Evolutionary conservation across 1,284 basidiomycete genomes (phyloP).

Genomic region (Athelia sp.): DNA sequence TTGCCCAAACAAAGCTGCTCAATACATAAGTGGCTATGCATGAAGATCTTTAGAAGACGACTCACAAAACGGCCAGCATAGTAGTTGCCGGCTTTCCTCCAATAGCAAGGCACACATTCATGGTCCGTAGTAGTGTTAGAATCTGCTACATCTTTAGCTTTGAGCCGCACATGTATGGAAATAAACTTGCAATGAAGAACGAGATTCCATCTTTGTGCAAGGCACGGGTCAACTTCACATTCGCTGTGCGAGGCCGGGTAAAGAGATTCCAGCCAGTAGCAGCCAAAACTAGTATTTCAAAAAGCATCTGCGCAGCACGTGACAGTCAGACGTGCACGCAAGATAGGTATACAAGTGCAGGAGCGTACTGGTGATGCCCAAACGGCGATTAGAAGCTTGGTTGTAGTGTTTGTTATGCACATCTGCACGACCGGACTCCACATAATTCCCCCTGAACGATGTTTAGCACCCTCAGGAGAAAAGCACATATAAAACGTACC

Average conservation of each 20-base stretch:
- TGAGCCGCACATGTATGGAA: neutral
- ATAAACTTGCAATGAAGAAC: neutral
- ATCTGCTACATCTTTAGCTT: neutral
- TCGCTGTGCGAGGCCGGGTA: neutral
- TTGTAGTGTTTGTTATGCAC: neutral
- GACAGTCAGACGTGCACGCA: neutral
- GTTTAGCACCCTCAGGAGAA: neutral
- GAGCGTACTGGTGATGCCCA: neutral
- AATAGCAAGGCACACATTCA: neutral
- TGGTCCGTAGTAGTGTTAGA: neutral
- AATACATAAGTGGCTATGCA: neutral
- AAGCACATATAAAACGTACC: neutral
- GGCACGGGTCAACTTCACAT: neutral
- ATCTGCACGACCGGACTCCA: neutral
- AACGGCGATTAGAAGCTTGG: neutral
- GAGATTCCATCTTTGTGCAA: neutral
- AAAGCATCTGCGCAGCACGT: neutral
- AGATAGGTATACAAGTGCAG: neutral
- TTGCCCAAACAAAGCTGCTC: conserved; percentile 5
- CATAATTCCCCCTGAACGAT: neutral
- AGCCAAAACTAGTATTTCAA: neutral
- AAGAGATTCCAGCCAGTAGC: neutral
- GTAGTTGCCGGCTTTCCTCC: neutral
- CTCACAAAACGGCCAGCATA: neutral
- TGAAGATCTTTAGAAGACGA: neutral